Base-by-base conservation (phyloP, 331 rosid genomes). In the Arachis monticola region DNA sequence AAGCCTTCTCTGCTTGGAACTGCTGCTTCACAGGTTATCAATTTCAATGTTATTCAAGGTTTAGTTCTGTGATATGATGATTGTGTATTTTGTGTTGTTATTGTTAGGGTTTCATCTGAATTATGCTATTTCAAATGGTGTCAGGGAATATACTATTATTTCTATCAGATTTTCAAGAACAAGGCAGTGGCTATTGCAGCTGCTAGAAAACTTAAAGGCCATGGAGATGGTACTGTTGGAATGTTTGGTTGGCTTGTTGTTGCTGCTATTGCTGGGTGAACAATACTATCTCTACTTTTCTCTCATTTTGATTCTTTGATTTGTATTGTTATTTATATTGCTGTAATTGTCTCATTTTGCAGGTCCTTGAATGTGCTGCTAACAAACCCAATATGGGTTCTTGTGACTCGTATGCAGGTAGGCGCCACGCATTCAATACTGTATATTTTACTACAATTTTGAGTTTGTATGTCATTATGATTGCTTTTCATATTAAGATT, bases 361-460 rank as follows among this genome's bases (percentile, higher is more conserved):
- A 92, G 97, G 84, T 86, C 90, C 82, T 79, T 92, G 84, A 92
- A 92, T 53, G 97, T 92, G 8, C 65, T 92, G 86, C 51, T 86
- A 13, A 92, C 97, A 76, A 86, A 42, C 72, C 97, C 97, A 74
- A 82, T 88, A 52, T 92, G 97, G 97, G 97, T 92, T 78, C 85
- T 92, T 11, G 97, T 92, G 80, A 92, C 97, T 75, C 96, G 97
- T 46, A 92, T 92, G 97, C 97, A 92, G 97, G 97, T 89, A 38
- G 41, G 41, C 5, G 41, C 41, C 41, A 0, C 41, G 74, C 60
- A 7, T 77, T 70, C 22, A 64, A 50, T 27, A 27, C 30, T 27
- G 30, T 27, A 65, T 44, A 13, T 32, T 69, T 45, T 27, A 48
- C 12, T 2, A 48, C 55, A 1, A 5, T 46, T 46, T 8, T 27